Evolutionary conservation across 192 early-diverging fungal species (phyloP).

Genomic region (Entomortierella lignicola): DNA sequence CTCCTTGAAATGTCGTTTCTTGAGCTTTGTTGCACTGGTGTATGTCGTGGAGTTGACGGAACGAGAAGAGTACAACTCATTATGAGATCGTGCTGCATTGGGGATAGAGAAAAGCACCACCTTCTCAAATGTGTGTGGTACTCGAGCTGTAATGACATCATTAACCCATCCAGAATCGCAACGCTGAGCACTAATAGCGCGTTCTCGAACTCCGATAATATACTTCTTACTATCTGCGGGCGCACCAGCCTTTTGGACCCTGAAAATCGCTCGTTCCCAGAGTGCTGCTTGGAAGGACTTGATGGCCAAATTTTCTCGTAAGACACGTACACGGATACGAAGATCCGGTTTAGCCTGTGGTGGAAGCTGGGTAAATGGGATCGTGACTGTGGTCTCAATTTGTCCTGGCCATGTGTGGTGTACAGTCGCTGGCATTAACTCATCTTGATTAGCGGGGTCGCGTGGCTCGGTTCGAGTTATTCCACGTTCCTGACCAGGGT

Average conservation of each 20-base stretch:
- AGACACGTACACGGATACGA: slow-evolving; percentile 37
- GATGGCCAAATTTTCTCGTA: slow-evolving; percentile 32
- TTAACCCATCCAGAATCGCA: slow-evolving; percentile 50
- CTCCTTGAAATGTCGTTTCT: slow-evolving; percentile 27
- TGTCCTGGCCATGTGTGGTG: slow-evolving; percentile 44
- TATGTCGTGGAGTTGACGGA: slow-evolving; percentile 30
- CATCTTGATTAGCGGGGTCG: slow-evolving; percentile 13
- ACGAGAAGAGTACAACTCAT: slow-evolving; percentile 26
- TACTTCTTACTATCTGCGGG: slow-evolving; percentile 21
- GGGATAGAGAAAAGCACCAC: slow-evolving; percentile 49
- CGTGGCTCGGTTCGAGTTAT: slow-evolving; percentile 5
- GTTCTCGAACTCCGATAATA: slow-evolving; percentile 38
- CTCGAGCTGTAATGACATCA: slow-evolving; percentile 29
- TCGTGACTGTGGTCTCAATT: slow-evolving; percentile 25
- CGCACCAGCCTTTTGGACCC: slow-evolving; percentile 37
- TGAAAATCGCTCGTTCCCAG: slow-evolving; percentile 39
- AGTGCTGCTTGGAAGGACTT: slow-evolving; percentile 51
- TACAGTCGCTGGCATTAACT: slow-evolving; percentile 27
- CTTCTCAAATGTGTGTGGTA: slow-evolving; percentile 53
- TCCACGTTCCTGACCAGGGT: not conserved
- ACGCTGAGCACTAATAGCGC: slow-evolving; percentile 38
- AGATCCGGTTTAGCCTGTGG: slow-evolving; percentile 35
- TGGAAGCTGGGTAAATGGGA: slow-evolving; percentile 32
- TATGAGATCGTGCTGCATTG: slow-evolving; percentile 21
- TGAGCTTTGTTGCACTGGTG: slow-evolving; percentile 17